Evolutionary conservation across 495 filamentous ascomycete species (phyloP).

Genomic region (Evernia prunastri): DNA sequence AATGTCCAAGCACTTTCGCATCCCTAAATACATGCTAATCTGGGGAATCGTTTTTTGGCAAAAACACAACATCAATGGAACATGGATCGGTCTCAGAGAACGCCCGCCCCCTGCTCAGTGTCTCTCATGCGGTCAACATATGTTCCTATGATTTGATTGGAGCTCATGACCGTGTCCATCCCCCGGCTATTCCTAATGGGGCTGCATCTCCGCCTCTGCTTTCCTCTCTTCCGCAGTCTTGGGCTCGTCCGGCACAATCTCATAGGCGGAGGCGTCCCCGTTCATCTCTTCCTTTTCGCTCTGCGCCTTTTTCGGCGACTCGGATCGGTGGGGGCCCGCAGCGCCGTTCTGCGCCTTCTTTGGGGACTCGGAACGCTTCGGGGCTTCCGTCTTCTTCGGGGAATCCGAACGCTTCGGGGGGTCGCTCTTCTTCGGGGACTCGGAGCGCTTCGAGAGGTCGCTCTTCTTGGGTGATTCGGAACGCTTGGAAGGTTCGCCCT

Average conservation of each 20-base stretch:
- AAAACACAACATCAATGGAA: background rate
- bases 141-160: background rate
- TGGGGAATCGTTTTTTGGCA: constrained; percentile 3
- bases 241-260: constrained; percentile 25
- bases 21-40: constrained; percentile 5
- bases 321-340: constrained; percentile 2
- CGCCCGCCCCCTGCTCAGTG: constrained; percentile 7
- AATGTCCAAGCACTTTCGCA: constrained; percentile 1
- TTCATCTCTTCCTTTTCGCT: constrained; percentile 10
- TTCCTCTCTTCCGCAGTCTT: constrained; percentile 22
- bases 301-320: constrained; percentile 7
- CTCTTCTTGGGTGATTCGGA: background rate
- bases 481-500: background rate
- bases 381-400: background rate
- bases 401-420: background rate
- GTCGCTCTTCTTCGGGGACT: background rate
- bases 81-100: background rate
- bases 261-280: constrained; percentile 21
- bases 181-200: background rate
- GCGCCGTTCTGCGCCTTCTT: background rate
- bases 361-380: constrained; percentile 4
- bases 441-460: background rate
- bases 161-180: background rate
- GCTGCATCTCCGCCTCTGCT: constrained; percentile 26
- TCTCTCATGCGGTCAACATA: background rate